Evolutionary conservation across 495 filamentous ascomycete species (phyloP), one percentile per base, ranked within the genome.

Genomic region (Neurospora africana): DNA sequence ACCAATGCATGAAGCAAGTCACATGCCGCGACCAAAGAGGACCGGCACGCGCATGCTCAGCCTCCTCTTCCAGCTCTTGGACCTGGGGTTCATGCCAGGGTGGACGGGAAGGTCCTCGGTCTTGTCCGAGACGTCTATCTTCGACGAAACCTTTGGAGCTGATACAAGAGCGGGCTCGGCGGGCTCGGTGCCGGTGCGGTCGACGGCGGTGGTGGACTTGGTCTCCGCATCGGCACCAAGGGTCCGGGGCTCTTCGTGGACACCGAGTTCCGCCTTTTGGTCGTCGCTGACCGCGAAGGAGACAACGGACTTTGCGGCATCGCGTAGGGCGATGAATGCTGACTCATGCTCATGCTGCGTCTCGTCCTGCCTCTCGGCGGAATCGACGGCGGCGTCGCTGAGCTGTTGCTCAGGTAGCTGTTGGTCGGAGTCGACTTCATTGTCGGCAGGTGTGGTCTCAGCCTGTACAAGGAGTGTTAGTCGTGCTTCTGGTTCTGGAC

Each of bases 1-100:
- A 58, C 7, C 27, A 19, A 8, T 1, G 53, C 13, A 65, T 17
- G 53, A 65, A 61, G 71, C 44, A 70, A 78, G 76, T 80, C 78
- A 80, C 74, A 75, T 79, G 71, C 77, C 76, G 17, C 75, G 76
- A 21, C 78, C 76, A 68, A 78, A 77, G 72, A 79, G 76, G 30
- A 69, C 77, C 17, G 77, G 78, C 43, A 76, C 76, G 21, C 75
- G 71, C 58, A 80, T 70, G 72, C 53, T 65, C 2, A 79, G 73
- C 13, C 75, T 72, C 71, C 73, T 75, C 72, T 77, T 77, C 78
- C 78, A 80, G 69, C 76, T 76, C 68, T 73, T 72, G 72, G 74
- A 73, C 73, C 74, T 70, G 72, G 68, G 71, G 68, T 71, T 68
- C 73, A 47, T 68, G 37, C 72, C 69, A 68, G 73, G 71, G 37